Conservation (phyloP, 768 basidiomycete species). For the Russula sp. region DNA sequence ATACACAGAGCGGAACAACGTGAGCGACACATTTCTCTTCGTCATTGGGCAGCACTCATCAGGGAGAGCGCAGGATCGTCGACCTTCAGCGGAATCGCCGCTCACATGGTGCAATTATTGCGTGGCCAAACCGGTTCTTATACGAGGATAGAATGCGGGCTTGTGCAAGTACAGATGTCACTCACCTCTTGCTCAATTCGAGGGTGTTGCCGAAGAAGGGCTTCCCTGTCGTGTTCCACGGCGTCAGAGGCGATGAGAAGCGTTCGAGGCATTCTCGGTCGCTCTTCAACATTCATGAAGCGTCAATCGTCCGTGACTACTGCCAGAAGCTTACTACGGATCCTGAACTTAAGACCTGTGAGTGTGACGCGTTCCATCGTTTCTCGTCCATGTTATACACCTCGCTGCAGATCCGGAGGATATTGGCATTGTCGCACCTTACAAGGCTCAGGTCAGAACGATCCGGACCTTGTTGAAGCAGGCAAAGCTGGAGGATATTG, state of each 20-base stretch:
- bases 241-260: conserved; percentile 31
- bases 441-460: conserved; percentile 34
- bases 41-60: background rate
- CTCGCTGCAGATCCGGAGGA: conserved; percentile 26
- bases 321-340: conserved; percentile 29
- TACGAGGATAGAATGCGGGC: conserved; percentile 32
- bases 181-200: conserved; percentile 28
- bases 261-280: conserved; percentile 35
- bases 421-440: conserved; percentile 38
- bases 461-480: conserved; percentile 29
- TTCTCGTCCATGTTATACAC: background rate
- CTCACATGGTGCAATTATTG: too few relatives aligned
- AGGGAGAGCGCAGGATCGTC: conserved; percentile 21
- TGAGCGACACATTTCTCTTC: conserved; percentile 22
- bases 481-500: conserved; percentile 23
- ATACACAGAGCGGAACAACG: conserved; percentile 29
- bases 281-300: conserved; percentile 37
- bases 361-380: conserved; percentile 7
- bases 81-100: too few relatives aligned
- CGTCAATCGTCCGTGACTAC: conserved; percentile 32
- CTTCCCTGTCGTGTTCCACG: conserved; percentile 34
- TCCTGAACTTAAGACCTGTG: conserved; percentile 30
- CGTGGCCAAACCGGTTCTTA: too few relatives aligned
- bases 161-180: conserved; percentile 27
- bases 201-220: conserved; percentile 28